These are phyloP conservation scores for Periconia digitata DNA, from an alignment of 2,329 filamentous ascomycete genomes.

Conservation along the genomic window DNA sequence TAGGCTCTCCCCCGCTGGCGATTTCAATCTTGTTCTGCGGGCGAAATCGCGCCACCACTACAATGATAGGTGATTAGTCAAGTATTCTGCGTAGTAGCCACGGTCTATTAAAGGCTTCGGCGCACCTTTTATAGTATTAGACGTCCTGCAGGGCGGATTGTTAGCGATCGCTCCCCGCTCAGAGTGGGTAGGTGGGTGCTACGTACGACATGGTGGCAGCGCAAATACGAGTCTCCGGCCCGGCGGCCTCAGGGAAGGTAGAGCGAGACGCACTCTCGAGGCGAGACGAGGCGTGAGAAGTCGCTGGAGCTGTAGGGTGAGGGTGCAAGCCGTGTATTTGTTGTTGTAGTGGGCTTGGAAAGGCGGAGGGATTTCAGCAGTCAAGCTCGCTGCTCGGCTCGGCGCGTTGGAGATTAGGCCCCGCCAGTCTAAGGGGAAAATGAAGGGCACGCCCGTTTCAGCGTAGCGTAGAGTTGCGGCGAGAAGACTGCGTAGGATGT, in stretches of 20 bases:
- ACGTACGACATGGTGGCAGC: conserved; percentile 45
- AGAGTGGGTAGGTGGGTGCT: conserved; percentile 5
- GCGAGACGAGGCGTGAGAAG: conserved; percentile 8
- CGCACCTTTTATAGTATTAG: conserved; percentile 52
- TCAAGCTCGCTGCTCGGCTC: conserved; percentile 17
- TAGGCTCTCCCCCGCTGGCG: conserved; percentile 84
- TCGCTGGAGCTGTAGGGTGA: background rate
- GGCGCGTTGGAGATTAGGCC: conserved; percentile 36
- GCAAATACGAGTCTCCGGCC: conserved; percentile 33
- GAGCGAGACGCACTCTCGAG: conserved; percentile 16
- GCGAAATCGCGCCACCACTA: conserved; percentile 95
- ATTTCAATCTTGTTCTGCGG: conserved; percentile 96
- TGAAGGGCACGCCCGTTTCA: conserved; percentile 20
- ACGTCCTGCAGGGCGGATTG: conserved; percentile 34
- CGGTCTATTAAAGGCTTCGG: background rate
- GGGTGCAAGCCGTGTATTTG: conserved; percentile 22
- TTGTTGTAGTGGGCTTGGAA: conserved; percentile 36
- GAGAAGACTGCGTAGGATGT: conserved; percentile 2
- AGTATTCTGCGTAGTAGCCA: background rate
- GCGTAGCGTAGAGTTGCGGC: conserved; percentile 17
- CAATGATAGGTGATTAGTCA: conserved; percentile 29
- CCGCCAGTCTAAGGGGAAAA: conserved; percentile 37
- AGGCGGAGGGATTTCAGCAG: conserved; percentile 15
- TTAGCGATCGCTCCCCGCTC: conserved; percentile 38
- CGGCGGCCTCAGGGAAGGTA: conserved; percentile 30